Evolutionary conservation across 805 yeast genomes (phyloP).

Genomic region (Teunomyces aglyptinius): DNA sequence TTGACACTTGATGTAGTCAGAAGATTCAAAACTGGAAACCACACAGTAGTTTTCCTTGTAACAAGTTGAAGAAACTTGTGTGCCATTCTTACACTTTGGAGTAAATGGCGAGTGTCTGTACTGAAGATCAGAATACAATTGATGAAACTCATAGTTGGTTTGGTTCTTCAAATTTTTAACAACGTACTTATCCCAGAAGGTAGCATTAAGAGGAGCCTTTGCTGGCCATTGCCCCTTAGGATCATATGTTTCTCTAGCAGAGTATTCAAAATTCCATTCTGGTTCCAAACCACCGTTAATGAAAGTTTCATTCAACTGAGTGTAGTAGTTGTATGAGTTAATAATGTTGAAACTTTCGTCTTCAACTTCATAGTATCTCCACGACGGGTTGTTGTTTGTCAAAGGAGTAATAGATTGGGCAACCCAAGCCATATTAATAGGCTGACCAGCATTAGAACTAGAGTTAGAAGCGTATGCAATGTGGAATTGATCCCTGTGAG

Average conservation of each 20-base stretch:
- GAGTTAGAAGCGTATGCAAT: constrained; percentile 50
- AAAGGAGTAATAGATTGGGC: constrained; percentile 66
- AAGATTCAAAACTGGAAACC: constrained; percentile 34
- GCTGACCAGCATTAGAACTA: constrained; percentile 32
- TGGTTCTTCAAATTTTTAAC: constrained; percentile 41
- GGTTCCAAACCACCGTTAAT: constrained; percentile 55
- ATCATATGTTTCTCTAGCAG: constrained; percentile 59
- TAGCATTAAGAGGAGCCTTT: constrained; percentile 59
- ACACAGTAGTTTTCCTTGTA: constrained; percentile 39
- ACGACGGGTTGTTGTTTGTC: constrained; percentile 60
- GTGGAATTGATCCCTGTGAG: constrained; percentile 67
- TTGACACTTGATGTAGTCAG: constrained; percentile 19
- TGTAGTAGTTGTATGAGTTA: constrained; percentile 58
- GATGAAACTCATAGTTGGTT: constrained; percentile 44
- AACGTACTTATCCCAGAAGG: constrained; percentile 60
- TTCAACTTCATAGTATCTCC: constrained; percentile 73
- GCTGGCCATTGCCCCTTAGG: constrained; percentile 55
- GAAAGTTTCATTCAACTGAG: constrained; percentile 59
- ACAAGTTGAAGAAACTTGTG: constrained; percentile 11
- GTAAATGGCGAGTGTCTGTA: constrained; percentile 56
- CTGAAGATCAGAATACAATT: constrained; percentile 47
- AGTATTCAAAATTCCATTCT: constrained; percentile 60
- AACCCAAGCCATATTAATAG: constrained; percentile 59
- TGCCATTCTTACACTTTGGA: constrained; percentile 42
- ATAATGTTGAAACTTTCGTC: constrained; percentile 56